Evolutionary conservation across 139 green algal genomes (phyloP).

Genomic region (Tetradesmus lagerheimii): DNA sequence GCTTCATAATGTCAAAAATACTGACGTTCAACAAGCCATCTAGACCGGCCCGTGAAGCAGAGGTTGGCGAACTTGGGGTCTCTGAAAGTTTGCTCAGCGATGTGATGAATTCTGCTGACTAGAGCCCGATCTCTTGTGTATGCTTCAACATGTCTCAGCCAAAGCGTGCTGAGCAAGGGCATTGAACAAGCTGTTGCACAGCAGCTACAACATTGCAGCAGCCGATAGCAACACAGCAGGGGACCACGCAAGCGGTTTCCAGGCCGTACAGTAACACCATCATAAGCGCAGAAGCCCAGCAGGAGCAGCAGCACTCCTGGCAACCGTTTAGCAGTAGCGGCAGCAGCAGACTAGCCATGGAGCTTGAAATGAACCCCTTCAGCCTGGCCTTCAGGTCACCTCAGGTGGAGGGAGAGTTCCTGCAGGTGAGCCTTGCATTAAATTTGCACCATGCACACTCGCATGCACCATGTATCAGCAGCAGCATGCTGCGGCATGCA

Average conservation of each 20-base stretch:
- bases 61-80: background rate
- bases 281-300: background rate
- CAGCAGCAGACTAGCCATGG: constrained; percentile 1
- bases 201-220: background rate
- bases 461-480: too few species aligned
- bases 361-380: constrained; percentile 46
- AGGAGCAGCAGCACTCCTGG: background rate
- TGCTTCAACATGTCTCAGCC: background rate
- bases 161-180: background rate
- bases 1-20: background rate
- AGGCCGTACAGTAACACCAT: background rate
- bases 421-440: background rate
- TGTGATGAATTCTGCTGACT: background rate
- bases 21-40: background rate
- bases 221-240: background rate
- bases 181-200: background rate
- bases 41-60: background rate
- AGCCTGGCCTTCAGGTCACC: constrained; percentile 48
- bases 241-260: background rate
- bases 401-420: constrained; percentile 24
- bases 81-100: background rate
- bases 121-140: background rate
- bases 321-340: background rate
- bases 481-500: background rate
- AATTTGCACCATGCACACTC: background rate